Base-by-base conservation (phyloP, 2,329 filamentous ascomycete species). In the Uncinocarpus reesii region DNA sequence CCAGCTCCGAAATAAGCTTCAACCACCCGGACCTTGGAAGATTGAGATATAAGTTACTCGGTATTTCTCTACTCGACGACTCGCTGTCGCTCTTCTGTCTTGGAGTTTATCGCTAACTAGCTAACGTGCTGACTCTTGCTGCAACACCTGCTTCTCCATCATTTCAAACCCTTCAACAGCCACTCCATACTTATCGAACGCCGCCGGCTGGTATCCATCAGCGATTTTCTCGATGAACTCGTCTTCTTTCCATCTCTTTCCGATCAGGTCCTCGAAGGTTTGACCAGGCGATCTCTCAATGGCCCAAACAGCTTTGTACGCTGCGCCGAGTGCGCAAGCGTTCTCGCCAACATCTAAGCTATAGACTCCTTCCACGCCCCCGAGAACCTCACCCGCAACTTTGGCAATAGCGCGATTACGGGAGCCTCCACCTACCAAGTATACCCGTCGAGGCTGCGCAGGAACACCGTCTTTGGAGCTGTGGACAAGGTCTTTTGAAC, bases 301-400 rank as follows among this genome's bases (percentile, higher is more conserved):
- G 1, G 84, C 88, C 92, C 92, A 98, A 0, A 94, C 81, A 11
- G 92, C 90, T 70, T 96, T 96, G 69, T 96, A 95, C 21, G 90
- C 90, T 5, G 87, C 87, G 11, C 92, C 92, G 11, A 96, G 70
- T 8, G 90, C 92, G 68, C 92, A 98, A 2, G 92, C 90, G 68
- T 94, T 95, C 21, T 89, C 88, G 21, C 92, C 90, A 4, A 96
- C 87, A 62, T 96, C 89, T 11, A 98, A 79, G 67, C 84, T 85
- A 70, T 87, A 98, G 21, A 96, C 86, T 20, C 92, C 92, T 54
- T 96, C 92, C 2, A 76, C 77, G 28, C 86, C 86, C 45, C 92
- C 92, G 2, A 98, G 78, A 2, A 96, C 87, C 59, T 95, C 82
- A 21, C 88, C 90, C 3, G 89, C 78, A 41, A 93, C 80, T 50